Base-by-base conservation (phyloP, 495 filamentous ascomycete species). In the Haplographium delicatum region DNA sequence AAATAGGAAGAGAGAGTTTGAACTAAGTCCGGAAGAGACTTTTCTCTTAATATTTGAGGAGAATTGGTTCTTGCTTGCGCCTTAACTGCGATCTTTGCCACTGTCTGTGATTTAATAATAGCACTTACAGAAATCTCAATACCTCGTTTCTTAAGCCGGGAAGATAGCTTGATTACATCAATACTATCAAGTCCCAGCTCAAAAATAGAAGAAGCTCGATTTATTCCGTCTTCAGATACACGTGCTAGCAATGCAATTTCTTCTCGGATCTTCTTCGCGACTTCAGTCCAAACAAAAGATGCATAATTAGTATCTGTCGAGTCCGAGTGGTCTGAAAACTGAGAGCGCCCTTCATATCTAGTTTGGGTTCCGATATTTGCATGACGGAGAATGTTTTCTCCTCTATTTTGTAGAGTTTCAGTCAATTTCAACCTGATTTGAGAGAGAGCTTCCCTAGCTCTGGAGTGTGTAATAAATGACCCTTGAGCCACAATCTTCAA, bases 101-200 rank as follows among this genome's bases (percentile, higher is more conserved):
- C 77, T 1, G 79, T 88, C 40, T 80, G 79, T n/a, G 69, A 70
- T 51, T 74, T 79, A 76, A 91, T 83, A 39, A 94, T 78, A 27
- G 64, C 63, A 61, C 86, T 84, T 10, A 87, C 76, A 7, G 82
- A 72, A 43, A 91, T 53, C 2, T 66, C 61, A 27, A 88, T 74
- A 0, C 78, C 80, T 10, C 65, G 43, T 40, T 66, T 73, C 55
- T 79, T 84, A 19, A 94, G 67, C 38, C 72, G 72, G 1, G 84
- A 78, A 1, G 86, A 78, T 4, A 94, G 68, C 24, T 79, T 76
- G 24, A 90, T 80, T 2, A 84, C 84, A 3, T 85, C 86, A n/a
- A 95, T 86, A 0, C 87, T 91, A 59, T 93, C 89, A n/a, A 93
- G 69, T 0, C 89, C 89, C 3, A 94, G 68, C 47, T 91, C 86